Conservation (phyloP, 352 stramenopile genomes). For the Phytopythium aichiense region DNA sequence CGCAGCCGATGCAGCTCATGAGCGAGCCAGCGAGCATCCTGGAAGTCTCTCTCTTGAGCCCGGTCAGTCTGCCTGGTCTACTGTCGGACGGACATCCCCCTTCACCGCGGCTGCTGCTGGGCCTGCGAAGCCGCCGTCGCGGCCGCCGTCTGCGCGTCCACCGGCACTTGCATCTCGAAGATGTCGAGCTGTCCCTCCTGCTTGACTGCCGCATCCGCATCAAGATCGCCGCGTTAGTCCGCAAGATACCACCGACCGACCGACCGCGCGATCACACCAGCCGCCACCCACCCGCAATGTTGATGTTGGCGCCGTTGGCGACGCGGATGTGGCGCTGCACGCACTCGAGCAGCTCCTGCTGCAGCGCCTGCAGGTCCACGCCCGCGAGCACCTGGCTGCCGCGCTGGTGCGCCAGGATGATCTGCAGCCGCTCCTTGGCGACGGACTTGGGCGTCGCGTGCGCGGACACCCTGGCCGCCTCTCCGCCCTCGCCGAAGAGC, state of each 20-base stretch:
- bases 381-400: constrained; percentile 80
- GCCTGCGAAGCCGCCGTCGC: background rate
- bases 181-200: constrained; percentile 86
- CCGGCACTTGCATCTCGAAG: constrained; percentile 89
- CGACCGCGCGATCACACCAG: background rate
- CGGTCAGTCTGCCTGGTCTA: background rate
- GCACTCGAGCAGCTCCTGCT: constrained; percentile 82
- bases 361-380: constrained; percentile 73
- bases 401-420: constrained; percentile 86
- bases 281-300: constrained; percentile 64
- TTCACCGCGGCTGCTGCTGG: constrained; percentile 22
- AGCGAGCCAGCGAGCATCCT: background rate
- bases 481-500: constrained; percentile 56
- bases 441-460: constrained; percentile 65
- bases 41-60: background rate
- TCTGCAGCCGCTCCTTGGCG: constrained; percentile 86
- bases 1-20: background rate
- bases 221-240: constrained; percentile 1
- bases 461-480: constrained; percentile 9
- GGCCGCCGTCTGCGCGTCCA: constrained; percentile 42
- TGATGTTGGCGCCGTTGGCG: constrained; percentile 83
- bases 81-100: background rate
- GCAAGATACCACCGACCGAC: background rate
- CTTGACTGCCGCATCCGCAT: constrained; percentile 48
- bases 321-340: constrained; percentile 87